Evolutionary conservation across 192 early-diverging fungal genomes (phyloP).

Genomic region (Backusella westeae): DNA sequence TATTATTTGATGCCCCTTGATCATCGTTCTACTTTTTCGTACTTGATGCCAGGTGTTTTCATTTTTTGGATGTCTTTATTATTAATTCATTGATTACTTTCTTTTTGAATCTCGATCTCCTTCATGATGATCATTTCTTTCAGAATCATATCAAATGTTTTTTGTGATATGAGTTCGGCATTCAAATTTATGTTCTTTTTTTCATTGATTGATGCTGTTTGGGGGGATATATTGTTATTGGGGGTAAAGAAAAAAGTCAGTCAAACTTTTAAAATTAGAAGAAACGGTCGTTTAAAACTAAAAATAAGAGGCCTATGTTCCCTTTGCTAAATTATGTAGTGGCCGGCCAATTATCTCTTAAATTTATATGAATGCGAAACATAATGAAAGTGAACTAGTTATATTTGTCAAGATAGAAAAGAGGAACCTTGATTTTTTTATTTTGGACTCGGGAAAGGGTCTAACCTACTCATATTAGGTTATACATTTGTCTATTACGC

Average conservation of each 20-base stretch:
- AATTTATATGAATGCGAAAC: background rate
- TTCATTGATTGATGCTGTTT: background rate
- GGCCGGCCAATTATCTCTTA: background rate
- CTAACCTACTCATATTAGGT: background rate
- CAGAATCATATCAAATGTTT: background rate
- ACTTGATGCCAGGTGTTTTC: background rate
- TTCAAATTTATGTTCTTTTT: background rate
- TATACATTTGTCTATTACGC: background rate
- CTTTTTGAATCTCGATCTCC: background rate
- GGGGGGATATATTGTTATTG: background rate
- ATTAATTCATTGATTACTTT: background rate
- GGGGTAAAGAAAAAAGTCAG: background rate
- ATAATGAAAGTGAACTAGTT: background rate
- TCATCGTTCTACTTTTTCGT: background rate
- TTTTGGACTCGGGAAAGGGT: background rate
- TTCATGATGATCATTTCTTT: background rate
- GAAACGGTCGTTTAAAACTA: background rate
- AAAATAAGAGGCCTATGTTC: background rate
- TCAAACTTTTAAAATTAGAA: background rate
- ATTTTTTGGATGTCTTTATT: background rate
- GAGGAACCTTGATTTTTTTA: background rate
- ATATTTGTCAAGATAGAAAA: background rate
- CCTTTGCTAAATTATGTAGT: background rate
- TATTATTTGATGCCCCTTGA: too few species aligned
- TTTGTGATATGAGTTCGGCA: background rate